Base-by-base conservation (phyloP, 257 asterid species). In the Nicotiana sylvestris region DNA sequence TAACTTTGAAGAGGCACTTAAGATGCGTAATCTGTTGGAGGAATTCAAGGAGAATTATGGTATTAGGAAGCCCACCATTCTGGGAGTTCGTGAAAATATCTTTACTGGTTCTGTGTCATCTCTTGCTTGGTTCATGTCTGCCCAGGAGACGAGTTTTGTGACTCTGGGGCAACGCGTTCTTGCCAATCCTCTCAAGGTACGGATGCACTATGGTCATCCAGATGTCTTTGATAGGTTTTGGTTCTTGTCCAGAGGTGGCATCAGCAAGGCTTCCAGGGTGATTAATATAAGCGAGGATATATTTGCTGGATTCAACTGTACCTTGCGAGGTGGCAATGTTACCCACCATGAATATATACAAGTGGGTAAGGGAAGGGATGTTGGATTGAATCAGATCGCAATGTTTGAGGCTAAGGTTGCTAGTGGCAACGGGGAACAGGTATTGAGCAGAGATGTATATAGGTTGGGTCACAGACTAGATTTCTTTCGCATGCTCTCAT, bases 321-420 rank as follows among this genome's bases (percentile, higher is more conserved):
- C 99, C 2, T 78, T 95, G 85, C 88, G 99, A 82, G 98, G 99
- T 57, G 99, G 99, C 85, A 95, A 91, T 43, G 97, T 95, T 84
- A 93, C 99, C 15, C 99, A 95, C 87, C 98, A 95, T 77, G 99
- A 95, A 81, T 95, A 95, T 88, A 91, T 95, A 81, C 99, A 95
- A 85, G 99, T 95, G 55, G 99, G 99, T 9, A 95, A 95, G 85
- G 99, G 99, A 86, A 87, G 99, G 81, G 99, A 95, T 84, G 99
- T 95, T 39, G 99, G 99, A 64, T 83, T 95, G 87, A 95, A 95
- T 89, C 99, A 95, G 89, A 95, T 95, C 58, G 89, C 99, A 79
- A 91, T 95, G 97, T 95, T 95, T 80, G 99, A 95, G 91, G 99
- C 99, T 49, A 95, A 95, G 83, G 98, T 95, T 85, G 97, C 98